These are phyloP conservation scores for Pythium guiyangense DNA, from an alignment of 352 stramenopile genomes.

Conservation along the genomic window DNA sequence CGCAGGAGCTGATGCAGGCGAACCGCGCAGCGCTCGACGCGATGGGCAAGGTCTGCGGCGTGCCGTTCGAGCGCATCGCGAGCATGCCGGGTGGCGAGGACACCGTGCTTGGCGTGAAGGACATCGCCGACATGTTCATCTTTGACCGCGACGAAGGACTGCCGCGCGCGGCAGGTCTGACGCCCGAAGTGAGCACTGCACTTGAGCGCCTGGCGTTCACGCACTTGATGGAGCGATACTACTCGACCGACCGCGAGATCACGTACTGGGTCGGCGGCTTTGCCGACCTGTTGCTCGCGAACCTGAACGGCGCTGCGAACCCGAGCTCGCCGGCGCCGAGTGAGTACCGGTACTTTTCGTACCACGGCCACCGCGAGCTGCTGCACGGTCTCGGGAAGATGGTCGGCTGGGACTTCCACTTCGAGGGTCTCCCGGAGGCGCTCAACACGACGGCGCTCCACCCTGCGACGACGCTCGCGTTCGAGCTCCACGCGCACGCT, in stretches of 20 bases:
- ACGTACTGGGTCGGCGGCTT: no score
- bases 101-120: conserved; percentile 59
- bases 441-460: conserved; percentile 64
- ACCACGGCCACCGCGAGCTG: conserved; percentile 78
- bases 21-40: conserved; percentile 51
- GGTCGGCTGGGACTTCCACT: conserved; percentile 74
- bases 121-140: no score
- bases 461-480: conserved; percentile 78
- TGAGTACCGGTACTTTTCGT: conserved; percentile 77
- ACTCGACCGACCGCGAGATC: no score
- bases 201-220: no score
- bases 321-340: conserved; percentile 33
- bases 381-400: conserved; percentile 76
- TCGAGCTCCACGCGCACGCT: conserved; percentile 62
- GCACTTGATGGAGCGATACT: no score
- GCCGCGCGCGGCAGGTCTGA: no score
- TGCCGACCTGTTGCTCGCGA: no score
- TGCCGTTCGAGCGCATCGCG: conserved; percentile 53
- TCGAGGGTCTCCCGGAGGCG: conserved; percentile 55
- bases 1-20: conserved; percentile 47
- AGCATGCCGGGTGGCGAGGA: conserved; percentile 61
- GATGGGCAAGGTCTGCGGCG: conserved; percentile 53
- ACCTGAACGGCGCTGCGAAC: no score
- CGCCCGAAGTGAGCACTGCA: no score
- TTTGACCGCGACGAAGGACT: no score